A percentile compares a stretch with the other conserved stretches of the same genome.
Conservation (phyloP, 768 basidiomycete genomes). For the Inosperma sp. region DNA sequence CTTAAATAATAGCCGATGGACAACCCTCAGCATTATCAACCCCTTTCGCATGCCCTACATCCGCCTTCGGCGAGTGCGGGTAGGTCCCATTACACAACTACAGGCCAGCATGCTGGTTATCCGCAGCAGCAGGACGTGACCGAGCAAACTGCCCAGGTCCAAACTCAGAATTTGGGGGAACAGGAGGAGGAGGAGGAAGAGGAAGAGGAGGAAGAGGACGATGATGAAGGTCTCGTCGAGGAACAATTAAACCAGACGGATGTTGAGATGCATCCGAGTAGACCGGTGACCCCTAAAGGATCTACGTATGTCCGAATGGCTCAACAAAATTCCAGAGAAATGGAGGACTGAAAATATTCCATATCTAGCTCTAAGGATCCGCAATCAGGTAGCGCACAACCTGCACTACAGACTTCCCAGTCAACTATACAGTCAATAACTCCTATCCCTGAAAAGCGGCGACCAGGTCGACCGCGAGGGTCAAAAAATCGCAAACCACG, state of each 20-base stretch:
- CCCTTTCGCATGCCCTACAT: constrained; percentile 73
- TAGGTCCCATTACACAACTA: constrained; percentile 21
- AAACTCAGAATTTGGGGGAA: constrained; percentile 10
- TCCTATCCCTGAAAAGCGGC: constrained; percentile 52
- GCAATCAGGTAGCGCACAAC: constrained; percentile 16
- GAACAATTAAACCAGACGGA: constrained; percentile 55
- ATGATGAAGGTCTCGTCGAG: constrained; percentile 69
- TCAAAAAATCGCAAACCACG: constrained; percentile 66
- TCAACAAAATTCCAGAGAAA: too few relatives aligned
- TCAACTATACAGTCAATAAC: constrained; percentile 27
- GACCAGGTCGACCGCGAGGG: constrained; percentile 74
- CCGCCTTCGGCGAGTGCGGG: constrained; percentile 42
- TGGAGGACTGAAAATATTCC: not conserved
- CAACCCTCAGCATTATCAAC: constrained; percentile 77
- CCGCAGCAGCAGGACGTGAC: constrained; percentile 24
- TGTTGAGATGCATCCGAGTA: constrained; percentile 38
- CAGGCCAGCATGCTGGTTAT: constrained; percentile 20
- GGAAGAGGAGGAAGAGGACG: constrained; percentile 62
- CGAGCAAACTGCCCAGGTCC: constrained; percentile 13
- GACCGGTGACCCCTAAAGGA: constrained; percentile 34
- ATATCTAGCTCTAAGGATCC: constrained; percentile 20
- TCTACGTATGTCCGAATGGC: constrained; percentile 27
- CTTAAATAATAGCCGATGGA: constrained; percentile 37
- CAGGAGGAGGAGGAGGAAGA: constrained; percentile 40
- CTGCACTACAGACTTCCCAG: constrained; percentile 29